These are phyloP conservation scores for Cutaneotrichosporon dermatis DNA, from an alignment of 1,284 basidiomycete species.

Conservation along the genomic window DNA sequence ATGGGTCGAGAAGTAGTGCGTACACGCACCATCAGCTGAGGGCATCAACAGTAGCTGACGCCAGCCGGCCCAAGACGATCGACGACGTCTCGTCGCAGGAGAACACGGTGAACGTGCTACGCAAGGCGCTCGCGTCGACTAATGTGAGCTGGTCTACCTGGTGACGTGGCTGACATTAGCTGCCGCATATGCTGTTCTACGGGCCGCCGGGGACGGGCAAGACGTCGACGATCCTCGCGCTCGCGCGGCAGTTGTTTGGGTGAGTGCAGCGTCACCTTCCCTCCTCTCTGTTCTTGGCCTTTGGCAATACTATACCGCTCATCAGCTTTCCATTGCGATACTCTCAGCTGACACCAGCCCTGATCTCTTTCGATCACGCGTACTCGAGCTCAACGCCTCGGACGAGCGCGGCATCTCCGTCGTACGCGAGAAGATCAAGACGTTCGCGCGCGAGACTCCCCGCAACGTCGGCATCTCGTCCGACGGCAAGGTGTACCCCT, in stretches of 20 bases:
- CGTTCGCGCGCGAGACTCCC: slow-evolving; percentile 92
- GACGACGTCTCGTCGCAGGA: slow-evolving; percentile 97
- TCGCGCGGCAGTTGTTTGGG: slow-evolving; percentile 93
- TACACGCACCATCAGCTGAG: background rate
- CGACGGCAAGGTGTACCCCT: slow-evolving; percentile 83
- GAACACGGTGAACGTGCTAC: slow-evolving; percentile 86
- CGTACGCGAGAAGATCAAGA: slow-evolving; percentile 97
- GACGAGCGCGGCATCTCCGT: slow-evolving; percentile 97
- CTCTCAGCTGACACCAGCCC: slow-evolving; percentile 57
- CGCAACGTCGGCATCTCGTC: slow-evolving; percentile 63
- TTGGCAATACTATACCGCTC: too few relatives aligned
- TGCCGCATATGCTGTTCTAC: slow-evolving; percentile 99
- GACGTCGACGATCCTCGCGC: slow-evolving; percentile 91
- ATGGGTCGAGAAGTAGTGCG: slow-evolving; percentile 97
- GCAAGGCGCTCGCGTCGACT: slow-evolving; percentile 83
- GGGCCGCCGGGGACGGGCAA: slow-evolving; percentile 98
- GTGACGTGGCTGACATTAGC: slow-evolving; percentile 52
- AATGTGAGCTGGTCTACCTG: slow-evolving; percentile 60
- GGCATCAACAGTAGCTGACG: background rate
- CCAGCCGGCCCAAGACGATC: slow-evolving; percentile 91
- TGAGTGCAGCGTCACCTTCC: slow-evolving; percentile 43
- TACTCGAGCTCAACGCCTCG: slow-evolving; percentile 97
- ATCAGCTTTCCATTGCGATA: background rate
- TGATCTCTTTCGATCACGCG: slow-evolving; percentile 87
- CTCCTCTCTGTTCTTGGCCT: too few relatives aligned